phyloP scores from a whole-genome alignment of 208 protist genomes.

The Willaertia magna region DNA sequence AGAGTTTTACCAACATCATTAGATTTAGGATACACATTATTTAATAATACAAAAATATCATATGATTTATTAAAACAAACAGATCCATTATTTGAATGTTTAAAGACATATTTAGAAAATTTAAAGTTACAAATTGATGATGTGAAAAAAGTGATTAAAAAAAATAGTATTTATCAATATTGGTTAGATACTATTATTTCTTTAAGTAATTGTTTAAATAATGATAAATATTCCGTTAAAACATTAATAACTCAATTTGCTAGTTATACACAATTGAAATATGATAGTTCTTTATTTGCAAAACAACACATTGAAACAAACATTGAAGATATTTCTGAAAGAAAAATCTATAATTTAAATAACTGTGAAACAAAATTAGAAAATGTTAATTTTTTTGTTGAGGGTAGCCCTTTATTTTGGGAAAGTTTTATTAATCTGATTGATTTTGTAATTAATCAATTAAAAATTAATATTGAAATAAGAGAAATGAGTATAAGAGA shows the following conservation, averaged over 20 bases:
- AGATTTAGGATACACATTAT: not conserved
- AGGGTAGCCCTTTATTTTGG: not conserved
- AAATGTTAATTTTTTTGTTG: not conserved
- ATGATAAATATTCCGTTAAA: not conserved
- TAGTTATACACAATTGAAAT: not conserved
- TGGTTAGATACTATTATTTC: no score
- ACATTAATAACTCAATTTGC: not conserved
- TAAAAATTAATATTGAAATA: not conserved
- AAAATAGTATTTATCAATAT: no score
- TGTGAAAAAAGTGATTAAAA: no score
- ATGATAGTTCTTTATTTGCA: not conserved
- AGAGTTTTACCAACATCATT: not conserved
- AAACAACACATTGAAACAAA: not conserved
- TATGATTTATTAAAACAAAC: not conserved
- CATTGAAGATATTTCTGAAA: not conserved
- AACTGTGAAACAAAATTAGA: not conserved
- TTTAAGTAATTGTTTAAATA: not conserved
- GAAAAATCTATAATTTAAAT: not conserved
- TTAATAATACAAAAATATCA: not conserved
- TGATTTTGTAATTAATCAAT: not conserved
- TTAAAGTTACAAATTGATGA: no score
- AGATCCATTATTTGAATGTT: not conserved
- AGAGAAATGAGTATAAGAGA: not conserved
- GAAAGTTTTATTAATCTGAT: not conserved
- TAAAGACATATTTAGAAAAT: no score